Evolutionary conservation across 768 basidiomycete genomes (phyloP).

Genomic region (Podaxis sp.): DNA sequence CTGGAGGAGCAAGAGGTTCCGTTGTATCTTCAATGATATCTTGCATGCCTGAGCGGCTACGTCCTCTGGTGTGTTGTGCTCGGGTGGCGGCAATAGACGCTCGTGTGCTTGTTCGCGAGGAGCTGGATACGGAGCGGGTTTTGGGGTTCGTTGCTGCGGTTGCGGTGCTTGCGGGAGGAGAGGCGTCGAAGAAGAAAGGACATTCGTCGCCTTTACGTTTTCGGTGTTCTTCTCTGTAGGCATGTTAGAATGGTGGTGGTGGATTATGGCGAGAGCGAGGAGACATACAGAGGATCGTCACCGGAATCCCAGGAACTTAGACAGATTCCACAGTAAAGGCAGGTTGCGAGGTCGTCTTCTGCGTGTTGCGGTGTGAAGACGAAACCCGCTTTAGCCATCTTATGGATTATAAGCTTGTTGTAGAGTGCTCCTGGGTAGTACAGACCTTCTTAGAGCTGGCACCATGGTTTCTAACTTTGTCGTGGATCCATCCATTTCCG

Average conservation of each 20-base stretch:
- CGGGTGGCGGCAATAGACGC: slow-evolving; percentile 20
- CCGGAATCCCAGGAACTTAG: slow-evolving; percentile 85
- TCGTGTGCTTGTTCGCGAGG: slow-evolving; percentile 24
- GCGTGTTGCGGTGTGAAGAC: slow-evolving; percentile 66
- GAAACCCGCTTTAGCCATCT: slow-evolving; percentile 93
- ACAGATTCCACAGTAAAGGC: slow-evolving; percentile 78
- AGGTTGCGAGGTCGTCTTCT: slow-evolving; percentile 80
- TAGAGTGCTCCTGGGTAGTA: not conserved
- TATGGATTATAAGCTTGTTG: slow-evolving; percentile 4
- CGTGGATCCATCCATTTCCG: slow-evolving; percentile 68
- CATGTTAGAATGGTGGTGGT: slow-evolving; percentile 5
- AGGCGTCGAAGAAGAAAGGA: slow-evolving; percentile 36
- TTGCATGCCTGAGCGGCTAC: slow-evolving; percentile 5
- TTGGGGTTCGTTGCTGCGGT: not conserved
- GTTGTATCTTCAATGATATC: slow-evolving; percentile 10
- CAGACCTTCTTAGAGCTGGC: slow-evolving; percentile 71
- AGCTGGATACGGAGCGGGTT: slow-evolving; percentile 13
- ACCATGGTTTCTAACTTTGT: slow-evolving; percentile 55
- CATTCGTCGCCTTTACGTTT: slow-evolving; percentile 51
- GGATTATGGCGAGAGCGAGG: not conserved
- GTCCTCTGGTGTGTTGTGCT: slow-evolving; percentile 1
- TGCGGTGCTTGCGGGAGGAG: slow-evolving; percentile 12
- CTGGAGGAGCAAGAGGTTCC: slow-evolving; percentile 22
- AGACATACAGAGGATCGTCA: slow-evolving; percentile 81
- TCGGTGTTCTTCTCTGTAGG: slow-evolving; percentile 69